Evolutionary conservation across 2,329 filamentous ascomycete genomes (phyloP).

Genomic region (Lecanosticta acicola): DNA sequence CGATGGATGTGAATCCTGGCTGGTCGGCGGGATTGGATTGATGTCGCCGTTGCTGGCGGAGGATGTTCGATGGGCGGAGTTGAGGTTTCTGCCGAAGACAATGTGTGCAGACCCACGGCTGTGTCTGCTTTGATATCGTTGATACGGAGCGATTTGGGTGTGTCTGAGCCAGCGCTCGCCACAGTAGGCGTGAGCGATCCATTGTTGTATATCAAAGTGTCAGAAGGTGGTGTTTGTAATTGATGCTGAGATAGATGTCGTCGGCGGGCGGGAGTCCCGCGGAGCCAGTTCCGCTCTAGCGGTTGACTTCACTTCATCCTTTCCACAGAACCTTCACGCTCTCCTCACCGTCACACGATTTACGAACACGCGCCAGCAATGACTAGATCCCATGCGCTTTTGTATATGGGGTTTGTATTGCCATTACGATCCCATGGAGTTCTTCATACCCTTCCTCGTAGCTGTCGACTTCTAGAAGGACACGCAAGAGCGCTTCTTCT

Average conservation of each 20-base stretch:
- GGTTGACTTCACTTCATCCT: neutral
- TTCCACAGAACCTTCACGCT: no score
- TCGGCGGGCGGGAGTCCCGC: neutral
- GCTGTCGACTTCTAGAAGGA: no score
- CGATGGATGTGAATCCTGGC: constrained; percentile 73
- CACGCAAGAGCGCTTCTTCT: no score
- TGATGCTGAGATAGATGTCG: neutral
- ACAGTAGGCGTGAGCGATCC: neutral
- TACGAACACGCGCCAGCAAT: no score
- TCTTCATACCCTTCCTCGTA: no score
- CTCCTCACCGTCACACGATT: no score
- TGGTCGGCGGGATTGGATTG: constrained; percentile 59
- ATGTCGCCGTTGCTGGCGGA: constrained; percentile 35
- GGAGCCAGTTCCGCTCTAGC: neutral
- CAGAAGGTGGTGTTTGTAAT: neutral
- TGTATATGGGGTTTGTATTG: no score
- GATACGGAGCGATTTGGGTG: constrained; percentile 48
- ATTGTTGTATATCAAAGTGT: neutral
- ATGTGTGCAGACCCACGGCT: constrained; percentile 27
- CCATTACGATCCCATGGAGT: no score
- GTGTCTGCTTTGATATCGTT: constrained; percentile 40
- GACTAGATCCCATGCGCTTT: no score
- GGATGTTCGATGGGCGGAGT: constrained; percentile 14
- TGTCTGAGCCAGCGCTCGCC: neutral
- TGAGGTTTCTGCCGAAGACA: constrained; percentile 39